A percentile compares a stretch with the other conserved stretches of the same genome.
phyloP scores from a whole-genome alignment of 768 basidiomycete species.

The Guyanaporus albipodus region DNA sequence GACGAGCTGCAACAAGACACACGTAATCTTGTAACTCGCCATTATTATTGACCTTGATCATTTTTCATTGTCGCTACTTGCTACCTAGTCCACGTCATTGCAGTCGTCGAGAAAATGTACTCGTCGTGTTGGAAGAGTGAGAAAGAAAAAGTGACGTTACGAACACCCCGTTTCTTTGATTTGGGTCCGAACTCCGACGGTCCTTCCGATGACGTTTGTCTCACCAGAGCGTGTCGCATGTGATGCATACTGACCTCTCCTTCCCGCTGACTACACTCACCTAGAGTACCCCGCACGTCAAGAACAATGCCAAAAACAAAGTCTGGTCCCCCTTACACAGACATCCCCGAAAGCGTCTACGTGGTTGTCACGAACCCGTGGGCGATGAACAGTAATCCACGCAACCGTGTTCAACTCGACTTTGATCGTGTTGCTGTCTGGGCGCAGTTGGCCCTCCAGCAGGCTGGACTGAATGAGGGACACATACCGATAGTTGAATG shows the following conservation, averaged over 20 bases:
- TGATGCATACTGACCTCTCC: neutral
- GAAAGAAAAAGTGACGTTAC: too few species aligned
- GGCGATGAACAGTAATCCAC: constrained; percentile 11
- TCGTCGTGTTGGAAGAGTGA: too few species aligned
- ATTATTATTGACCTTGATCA: too few species aligned
- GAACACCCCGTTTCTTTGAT: neutral
- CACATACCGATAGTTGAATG: constrained; percentile 18
- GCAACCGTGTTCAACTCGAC: constrained; percentile 12
- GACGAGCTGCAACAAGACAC: too few species aligned
- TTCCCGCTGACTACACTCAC: neutral
- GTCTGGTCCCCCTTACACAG: constrained; percentile 26
- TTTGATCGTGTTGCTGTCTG: constrained; percentile 25
- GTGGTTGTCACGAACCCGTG: constrained; percentile 26
- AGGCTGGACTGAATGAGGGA: constrained; percentile 14
- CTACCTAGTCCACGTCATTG: too few species aligned
- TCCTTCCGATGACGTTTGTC: neutral
- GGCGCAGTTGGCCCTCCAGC: constrained; percentile 21
- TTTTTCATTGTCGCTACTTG: too few species aligned
- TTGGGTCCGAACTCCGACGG: neutral
- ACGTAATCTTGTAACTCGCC: too few species aligned
- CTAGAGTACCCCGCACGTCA: neutral
- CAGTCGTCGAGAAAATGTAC: too few species aligned
- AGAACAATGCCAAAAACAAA: constrained; percentile 22
- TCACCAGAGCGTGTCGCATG: neutral
- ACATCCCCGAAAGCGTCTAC: constrained; percentile 18